These are phyloP conservation scores for Cystobasidium slooffiae DNA, from an alignment of 1,284 basidiomycete species.

Conservation along the genomic window DNA sequence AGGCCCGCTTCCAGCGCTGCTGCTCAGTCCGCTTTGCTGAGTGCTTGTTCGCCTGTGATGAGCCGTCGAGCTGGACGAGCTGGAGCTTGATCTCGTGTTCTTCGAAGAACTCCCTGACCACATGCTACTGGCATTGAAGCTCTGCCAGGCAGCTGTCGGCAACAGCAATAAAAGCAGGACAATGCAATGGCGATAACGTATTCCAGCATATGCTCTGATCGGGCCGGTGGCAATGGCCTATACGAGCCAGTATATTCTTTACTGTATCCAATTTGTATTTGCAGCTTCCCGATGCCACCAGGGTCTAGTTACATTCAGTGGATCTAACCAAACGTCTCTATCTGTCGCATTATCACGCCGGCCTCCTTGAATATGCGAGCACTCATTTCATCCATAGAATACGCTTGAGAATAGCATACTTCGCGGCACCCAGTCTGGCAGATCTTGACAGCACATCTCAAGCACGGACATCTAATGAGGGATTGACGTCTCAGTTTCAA, in stretches of 20 bases:
- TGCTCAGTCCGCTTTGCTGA: constrained; percentile 24
- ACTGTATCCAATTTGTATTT: not conserved
- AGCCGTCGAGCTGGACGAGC: constrained; percentile 15
- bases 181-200: constrained; percentile 11
- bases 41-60: constrained; percentile 30
- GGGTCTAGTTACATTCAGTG: not conserved
- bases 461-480: constrained; percentile 82
- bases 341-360: constrained; percentile 56
- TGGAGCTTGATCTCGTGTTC: not conserved
- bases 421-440: constrained; percentile 90
- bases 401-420: constrained; percentile 94
- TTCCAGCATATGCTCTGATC: not conserved
- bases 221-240: not conserved
- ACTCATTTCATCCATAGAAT: constrained; percentile 77
- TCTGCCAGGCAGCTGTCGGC: not conserved
- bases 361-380: constrained; percentile 57
- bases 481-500: not conserved
- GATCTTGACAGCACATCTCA: constrained; percentile 95
- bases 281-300: not conserved
- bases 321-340: constrained; percentile 40
- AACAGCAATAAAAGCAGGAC: not conserved
- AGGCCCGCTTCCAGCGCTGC: constrained; percentile 14
- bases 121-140: constrained; percentile 11
- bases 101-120: constrained; percentile 37
- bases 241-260: no score